A percentile compares a stretch with the other conserved stretches of the same genome.
Evolutionary conservation across 371 early-diverging fungal genomes (phyloP).

Genomic region (Smittium culicis): DNA sequence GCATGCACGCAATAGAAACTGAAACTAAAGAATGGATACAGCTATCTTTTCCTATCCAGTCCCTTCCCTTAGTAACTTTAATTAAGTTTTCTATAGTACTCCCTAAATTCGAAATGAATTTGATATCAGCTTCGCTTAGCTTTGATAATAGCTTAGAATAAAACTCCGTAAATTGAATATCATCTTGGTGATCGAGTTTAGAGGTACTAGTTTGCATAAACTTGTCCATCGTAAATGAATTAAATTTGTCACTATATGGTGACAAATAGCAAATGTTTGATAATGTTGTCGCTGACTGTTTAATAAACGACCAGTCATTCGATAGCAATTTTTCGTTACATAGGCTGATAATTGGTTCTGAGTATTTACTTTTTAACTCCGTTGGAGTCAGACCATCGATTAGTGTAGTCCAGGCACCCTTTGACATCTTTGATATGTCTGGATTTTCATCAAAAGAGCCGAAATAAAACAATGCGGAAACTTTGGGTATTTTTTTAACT

Average conservation of each 20-base stretch:
- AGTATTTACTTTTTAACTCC: background rate
- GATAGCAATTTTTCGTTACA: background rate
- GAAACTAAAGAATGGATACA: background rate
- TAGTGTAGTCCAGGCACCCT: background rate
- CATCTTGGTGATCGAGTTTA: background rate
- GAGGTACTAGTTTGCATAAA: background rate
- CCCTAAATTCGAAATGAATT: background rate
- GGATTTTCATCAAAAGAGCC: background rate
- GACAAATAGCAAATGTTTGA: background rate
- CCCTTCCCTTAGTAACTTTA: background rate
- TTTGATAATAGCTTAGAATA: background rate
- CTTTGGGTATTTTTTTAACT: background rate
- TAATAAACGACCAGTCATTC: background rate
- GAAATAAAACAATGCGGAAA: background rate
- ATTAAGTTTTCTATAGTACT: background rate
- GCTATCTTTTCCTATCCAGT: background rate
- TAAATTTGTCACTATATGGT: background rate
- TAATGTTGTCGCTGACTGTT: background rate
- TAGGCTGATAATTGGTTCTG: background rate
- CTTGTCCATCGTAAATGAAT: background rate
- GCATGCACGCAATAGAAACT: background rate
- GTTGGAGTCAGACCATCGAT: constrained; percentile 1
- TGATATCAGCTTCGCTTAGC: background rate
- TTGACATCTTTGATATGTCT: background rate
- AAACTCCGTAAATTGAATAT: background rate